phyloP scores from a whole-genome alignment of 1,284 basidiomycete genomes.

The Acaromyces ingoldii region DNA sequence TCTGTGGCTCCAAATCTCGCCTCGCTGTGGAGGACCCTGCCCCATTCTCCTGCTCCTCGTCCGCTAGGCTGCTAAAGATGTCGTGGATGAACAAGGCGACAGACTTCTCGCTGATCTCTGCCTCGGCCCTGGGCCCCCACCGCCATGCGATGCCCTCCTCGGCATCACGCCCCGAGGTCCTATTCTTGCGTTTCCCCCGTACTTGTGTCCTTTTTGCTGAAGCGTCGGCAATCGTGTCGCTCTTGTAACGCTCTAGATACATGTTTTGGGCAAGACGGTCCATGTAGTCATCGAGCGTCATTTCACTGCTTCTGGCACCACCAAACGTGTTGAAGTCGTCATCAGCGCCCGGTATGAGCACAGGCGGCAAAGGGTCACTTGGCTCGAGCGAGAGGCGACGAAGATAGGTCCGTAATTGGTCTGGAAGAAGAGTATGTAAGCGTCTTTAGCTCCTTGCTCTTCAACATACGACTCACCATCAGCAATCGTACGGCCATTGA shows the following conservation, averaged over 20 bases:
- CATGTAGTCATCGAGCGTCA: slow-evolving; percentile 32
- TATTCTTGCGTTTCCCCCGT: no score
- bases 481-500: slow-evolving; percentile 44
- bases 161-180: slow-evolving; percentile 12
- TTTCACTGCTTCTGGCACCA: neutral
- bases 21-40: neutral
- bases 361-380: neutral
- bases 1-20: neutral
- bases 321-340: neutral
- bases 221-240: no score
- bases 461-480: slow-evolving; percentile 47
- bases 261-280: slow-evolving; percentile 24
- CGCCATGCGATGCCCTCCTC: slow-evolving; percentile 45
- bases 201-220: no score
- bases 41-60: neutral
- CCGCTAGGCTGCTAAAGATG: slow-evolving; percentile 19
- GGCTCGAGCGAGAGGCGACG: slow-evolving; percentile 9
- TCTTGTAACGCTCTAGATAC: slow-evolving; percentile 50
- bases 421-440: slow-evolving; percentile 13
- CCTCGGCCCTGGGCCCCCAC: slow-evolving; percentile 48
- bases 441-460: neutral
- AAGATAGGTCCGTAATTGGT: slow-evolving; percentile 14
- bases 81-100: slow-evolving; percentile 40
- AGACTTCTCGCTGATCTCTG: slow-evolving; percentile 43
- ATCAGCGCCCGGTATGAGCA: neutral